phyloP scores from a whole-genome alignment of 108 stramenopile species.

The Nitzschia palea region DNA sequence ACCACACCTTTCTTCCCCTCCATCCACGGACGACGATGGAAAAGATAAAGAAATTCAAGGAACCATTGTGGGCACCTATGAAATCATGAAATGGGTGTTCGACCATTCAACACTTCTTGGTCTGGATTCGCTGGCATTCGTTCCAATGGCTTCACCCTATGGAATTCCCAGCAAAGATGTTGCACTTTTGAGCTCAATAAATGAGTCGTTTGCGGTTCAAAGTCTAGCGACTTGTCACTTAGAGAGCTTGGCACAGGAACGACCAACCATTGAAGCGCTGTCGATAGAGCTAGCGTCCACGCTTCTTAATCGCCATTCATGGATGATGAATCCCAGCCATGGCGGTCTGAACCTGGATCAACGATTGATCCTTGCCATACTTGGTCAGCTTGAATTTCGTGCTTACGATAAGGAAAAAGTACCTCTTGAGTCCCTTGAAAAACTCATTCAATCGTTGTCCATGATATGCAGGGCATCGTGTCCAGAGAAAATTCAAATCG shows the following conservation, averaged over 20 bases:
- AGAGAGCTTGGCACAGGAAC: background rate
- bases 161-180: slow-evolving; percentile 12
- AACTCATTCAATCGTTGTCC: slow-evolving; percentile 1
- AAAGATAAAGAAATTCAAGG: background rate
- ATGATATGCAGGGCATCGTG: slow-evolving; percentile 7
- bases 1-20: background rate
- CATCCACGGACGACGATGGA: background rate
- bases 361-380: background rate
- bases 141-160: background rate
- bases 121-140: slow-evolving; percentile 4
- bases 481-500: slow-evolving; percentile 21
- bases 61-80: slow-evolving; percentile 15
- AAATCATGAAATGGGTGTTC: slow-evolving; percentile 17
- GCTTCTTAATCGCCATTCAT: background rate
- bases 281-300: background rate
- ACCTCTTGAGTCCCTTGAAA: background rate
- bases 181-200: background rate
- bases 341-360: slow-evolving; percentile 13
- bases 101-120: slow-evolving; percentile 1
- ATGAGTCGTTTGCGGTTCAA: slow-evolving; percentile 19
- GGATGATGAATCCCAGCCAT: background rate
- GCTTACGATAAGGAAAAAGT: no score
- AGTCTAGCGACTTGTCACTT: background rate
- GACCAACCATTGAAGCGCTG: background rate
- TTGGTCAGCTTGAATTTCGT: slow-evolving; percentile 12